A percentile compares a stretch with the other conserved stretches of the same genome.
These are phyloP conservation scores for Entrophospora sp. DNA, from an alignment of 192 early-diverging fungal genomes.

Conservation along the genomic window DNA sequence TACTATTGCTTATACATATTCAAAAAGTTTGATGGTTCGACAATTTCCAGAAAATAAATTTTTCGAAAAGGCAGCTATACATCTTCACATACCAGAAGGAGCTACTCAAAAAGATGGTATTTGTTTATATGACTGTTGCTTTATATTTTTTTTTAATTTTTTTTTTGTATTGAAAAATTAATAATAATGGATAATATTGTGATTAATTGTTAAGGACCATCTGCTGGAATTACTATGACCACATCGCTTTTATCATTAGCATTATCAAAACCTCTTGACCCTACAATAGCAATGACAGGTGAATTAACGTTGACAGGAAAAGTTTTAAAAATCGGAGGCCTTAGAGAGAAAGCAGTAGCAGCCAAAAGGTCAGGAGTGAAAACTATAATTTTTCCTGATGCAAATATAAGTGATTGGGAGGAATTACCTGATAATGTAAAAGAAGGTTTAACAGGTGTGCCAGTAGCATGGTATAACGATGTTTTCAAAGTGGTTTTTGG, in stretches of 20 bases:
- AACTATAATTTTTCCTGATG: constrained; percentile 82
- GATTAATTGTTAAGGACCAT: no score
- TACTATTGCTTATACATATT: constrained; percentile 92
- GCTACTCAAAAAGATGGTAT: constrained; percentile 98
- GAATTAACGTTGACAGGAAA: constrained; percentile 97
- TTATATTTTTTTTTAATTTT: not conserved
- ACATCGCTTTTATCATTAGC: constrained; percentile 90
- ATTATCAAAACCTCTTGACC: constrained; percentile 61
- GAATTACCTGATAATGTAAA: constrained; percentile 88
- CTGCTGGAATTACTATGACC: constrained; percentile 92
- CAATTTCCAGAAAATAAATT: constrained; percentile 80
- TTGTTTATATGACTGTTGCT: constrained; percentile 9
- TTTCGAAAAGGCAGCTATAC: constrained; percentile 84
- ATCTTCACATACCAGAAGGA: constrained; percentile 95
- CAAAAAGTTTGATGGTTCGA: constrained; percentile 70
- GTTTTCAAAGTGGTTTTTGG: constrained; percentile 51
- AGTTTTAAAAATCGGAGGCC: constrained; percentile 93
- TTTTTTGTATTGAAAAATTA: no score
- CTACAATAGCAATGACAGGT: constrained; percentile 95
- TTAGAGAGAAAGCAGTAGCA: constrained; percentile 97
- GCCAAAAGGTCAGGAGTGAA: constrained; percentile 88
- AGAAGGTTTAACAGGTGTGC: constrained; percentile 77
- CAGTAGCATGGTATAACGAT: constrained; percentile 76
- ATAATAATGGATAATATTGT: no score
- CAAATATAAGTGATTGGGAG: constrained; percentile 91